Evolutionary conservation across 495 filamentous ascomycete species (phyloP).

Genomic region (Melanomma pulvis-pyrius): DNA sequence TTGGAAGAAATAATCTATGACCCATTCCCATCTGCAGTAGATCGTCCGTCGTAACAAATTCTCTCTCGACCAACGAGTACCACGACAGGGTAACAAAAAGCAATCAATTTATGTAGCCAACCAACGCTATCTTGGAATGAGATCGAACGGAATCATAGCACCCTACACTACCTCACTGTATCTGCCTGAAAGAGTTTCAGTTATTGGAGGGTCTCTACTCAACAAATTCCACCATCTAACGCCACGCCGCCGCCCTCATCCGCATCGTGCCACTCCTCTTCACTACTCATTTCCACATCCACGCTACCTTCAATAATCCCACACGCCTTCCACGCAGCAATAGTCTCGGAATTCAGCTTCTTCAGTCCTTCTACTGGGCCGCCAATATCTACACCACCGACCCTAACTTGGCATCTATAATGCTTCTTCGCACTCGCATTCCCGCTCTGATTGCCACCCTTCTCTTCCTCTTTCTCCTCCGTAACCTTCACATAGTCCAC

Average conservation of each 20-base stretch:
- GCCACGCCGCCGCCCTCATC: slow-evolving; percentile 8
- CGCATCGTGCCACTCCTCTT: slow-evolving; percentile 17
- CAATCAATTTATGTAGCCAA: too few species aligned
- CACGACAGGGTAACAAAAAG: too few species aligned
- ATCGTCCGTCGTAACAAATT: too few species aligned
- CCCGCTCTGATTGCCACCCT: neutral
- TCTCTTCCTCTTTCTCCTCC: neutral
- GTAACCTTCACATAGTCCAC: slow-evolving; percentile 46
- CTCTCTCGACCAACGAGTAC: too few species aligned
- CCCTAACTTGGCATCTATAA: slow-evolving; percentile 26
- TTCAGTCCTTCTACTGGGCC: slow-evolving; percentile 27
- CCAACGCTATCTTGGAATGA: too few species aligned
- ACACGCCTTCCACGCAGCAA: slow-evolving; percentile 34
- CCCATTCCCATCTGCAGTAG: too few species aligned
- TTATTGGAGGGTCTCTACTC: too few species aligned
- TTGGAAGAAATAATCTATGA: too few species aligned
- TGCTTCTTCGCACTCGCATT: slow-evolving; percentile 1
- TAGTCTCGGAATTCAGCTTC: slow-evolving; percentile 37
- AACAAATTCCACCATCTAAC: too few species aligned
- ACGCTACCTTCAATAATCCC: slow-evolving; percentile 22
- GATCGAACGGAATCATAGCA: too few species aligned
- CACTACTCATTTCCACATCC: slow-evolving; percentile 9
- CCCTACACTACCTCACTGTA: too few species aligned
- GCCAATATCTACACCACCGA: slow-evolving; percentile 29
- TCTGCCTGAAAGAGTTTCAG: too few species aligned